Base-by-base conservation (phyloP, 2,329 filamentous ascomycete species). In the Ascochyta koolunga region DNA sequence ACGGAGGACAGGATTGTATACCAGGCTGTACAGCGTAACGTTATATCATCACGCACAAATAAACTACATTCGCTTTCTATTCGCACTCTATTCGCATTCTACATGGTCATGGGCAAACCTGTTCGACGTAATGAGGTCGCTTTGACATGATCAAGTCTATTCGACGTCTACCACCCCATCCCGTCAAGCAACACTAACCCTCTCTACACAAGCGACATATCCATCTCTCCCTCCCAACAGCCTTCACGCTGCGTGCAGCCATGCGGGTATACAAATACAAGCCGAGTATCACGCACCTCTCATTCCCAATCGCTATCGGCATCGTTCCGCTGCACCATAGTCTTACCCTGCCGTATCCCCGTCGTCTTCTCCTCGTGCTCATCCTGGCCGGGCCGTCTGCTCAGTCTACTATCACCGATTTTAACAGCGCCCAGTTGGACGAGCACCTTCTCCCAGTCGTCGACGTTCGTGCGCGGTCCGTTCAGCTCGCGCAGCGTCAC, bases 401-500 rank as follows among this genome's bases (percentile, higher is more conserved):
- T 79, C 31, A 97, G 80, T 49, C 95, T 86, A 76, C 90, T 83
- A 72, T 99, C 95, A 52, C 86, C 88, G 43, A 88, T 82, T 47
- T 87, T 84, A 15, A 98, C 80, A 1, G 92, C 93, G 3, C 92
- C 92, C 32, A 96, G 81, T 41, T 92, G 89, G 2, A 97, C 83
- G 32, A 99, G 79, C 35, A 98, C 73, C 62, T 87, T 85, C 72
- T 98, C 92, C 55, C 98, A 78, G 70, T 96, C 87, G 76, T 44
- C 25, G 21, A 41, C 63, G 19, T 46, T 67, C 6, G 72, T 75
- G 36, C 62, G 61, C 31, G 60, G 58, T 4, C 95, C 95, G 9
- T 86, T 86, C 39, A 98, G 76, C 47, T 91, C 90, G 66, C 85
- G 83, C 60, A 99, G 78, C 4, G 93, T 98, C n/a, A 99, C 89